A percentile compares a stretch with the other conserved stretches of the same genome.
Evolutionary conservation across 1,139 yeast species (phyloP).

Genomic region (Magnusiomyces ingens): DNA sequence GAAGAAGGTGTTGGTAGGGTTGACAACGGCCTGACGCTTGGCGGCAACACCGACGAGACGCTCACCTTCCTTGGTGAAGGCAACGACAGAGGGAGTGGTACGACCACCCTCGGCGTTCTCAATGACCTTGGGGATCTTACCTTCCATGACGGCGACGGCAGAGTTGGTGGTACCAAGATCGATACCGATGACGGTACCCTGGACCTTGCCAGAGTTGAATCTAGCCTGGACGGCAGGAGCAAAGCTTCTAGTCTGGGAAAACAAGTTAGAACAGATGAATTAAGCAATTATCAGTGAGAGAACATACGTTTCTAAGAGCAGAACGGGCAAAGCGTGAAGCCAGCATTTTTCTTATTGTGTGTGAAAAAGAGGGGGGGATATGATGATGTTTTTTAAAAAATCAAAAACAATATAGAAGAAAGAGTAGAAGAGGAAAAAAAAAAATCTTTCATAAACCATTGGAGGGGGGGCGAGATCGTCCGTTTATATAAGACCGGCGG

Average conservation of each 20-base stretch:
- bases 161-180: constrained; percentile 99
- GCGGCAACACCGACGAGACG: constrained; percentile 98
- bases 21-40: constrained; percentile 97
- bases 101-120: constrained; percentile 99
- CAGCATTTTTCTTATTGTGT: constrained; percentile 13
- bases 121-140: constrained; percentile 90
- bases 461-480: not conserved
- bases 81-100: constrained; percentile 98
- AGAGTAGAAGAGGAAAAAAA: not conserved
- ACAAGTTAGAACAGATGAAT: not conserved
- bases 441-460: not conserved
- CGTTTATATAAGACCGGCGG: no score
- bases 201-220: constrained; percentile 32
- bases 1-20: constrained; percentile 94
- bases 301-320: constrained; percentile 17
- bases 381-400: not conserved
- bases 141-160: constrained; percentile 98
- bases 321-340: constrained; percentile 18
- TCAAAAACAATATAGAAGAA: constrained; percentile 4
- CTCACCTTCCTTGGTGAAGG: constrained; percentile 94
- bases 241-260: constrained; percentile 40
- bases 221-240: constrained; percentile 70
- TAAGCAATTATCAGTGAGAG: no score
- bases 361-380: constrained; percentile 7
- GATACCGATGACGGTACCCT: constrained; percentile 72